A percentile compares a stretch with the other conserved stretches of the same genome.
Conservation (phyloP, 176 grass and related monocot species). For the Oryza meyeriana region DNA sequence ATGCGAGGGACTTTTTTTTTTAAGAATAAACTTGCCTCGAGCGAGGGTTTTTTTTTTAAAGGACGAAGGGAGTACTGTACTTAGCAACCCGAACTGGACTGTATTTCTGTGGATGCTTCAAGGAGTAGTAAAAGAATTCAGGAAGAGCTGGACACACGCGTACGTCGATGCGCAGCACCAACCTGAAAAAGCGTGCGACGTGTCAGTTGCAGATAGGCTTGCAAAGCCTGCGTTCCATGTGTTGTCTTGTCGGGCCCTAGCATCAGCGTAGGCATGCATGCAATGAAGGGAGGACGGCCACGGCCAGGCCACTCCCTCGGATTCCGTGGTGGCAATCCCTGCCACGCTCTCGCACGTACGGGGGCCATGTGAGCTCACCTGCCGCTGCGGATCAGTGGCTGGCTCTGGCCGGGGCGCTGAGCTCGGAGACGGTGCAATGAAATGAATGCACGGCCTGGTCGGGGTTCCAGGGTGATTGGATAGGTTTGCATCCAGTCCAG, state of each 20-base stretch:
- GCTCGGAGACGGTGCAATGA: constrained; percentile 10
- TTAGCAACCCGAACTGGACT: too few species aligned
- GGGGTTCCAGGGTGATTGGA: neutral
- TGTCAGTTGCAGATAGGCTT: constrained; percentile 58
- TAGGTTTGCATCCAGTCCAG: neutral
- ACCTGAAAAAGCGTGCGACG: constrained; percentile 39
- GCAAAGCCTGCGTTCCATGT: constrained; percentile 48
- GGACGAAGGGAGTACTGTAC: too few species aligned
- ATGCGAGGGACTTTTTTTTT: too few species aligned
- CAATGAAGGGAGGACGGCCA: neutral
- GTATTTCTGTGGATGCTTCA: neutral
- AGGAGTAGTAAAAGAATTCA: neutral
- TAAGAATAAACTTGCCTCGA: too few species aligned
- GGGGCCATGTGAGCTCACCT: constrained; percentile 4
- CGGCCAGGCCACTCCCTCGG: constrained; percentile 15
- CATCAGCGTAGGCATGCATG: constrained; percentile 34
- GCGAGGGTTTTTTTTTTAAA: too few species aligned
- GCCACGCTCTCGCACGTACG: constrained; percentile 22
- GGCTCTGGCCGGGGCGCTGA: neutral
- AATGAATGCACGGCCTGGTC: neutral
- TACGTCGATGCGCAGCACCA: neutral
- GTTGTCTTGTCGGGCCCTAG: constrained; percentile 58
- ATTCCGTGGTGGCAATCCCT: constrained; percentile 10
- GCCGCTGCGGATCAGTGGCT: neutral
- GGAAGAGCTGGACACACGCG: neutral